phyloP scores from a whole-genome alignment of 768 basidiomycete genomes.

The Ephemerocybe angulata region DNA sequence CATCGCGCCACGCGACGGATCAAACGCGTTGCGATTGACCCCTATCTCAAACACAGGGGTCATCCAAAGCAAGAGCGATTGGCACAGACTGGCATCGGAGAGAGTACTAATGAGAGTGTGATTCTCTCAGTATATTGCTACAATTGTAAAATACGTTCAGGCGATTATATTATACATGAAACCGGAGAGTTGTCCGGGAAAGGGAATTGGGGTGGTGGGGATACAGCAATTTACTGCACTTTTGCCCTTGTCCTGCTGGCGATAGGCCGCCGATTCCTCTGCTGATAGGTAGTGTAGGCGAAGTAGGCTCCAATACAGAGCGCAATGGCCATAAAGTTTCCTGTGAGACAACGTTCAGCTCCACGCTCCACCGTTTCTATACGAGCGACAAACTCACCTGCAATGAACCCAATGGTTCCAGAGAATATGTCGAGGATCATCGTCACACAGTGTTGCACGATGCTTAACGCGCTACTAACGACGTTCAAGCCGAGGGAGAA shows the following conservation, averaged over 20 bases:
- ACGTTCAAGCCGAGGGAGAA: constrained; percentile 24
- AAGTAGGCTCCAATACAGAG: constrained; percentile 7
- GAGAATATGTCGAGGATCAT: constrained; percentile 18
- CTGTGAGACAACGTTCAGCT: background rate
- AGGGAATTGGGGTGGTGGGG: too few relatives aligned
- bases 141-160: too few relatives aligned
- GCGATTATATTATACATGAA: too few relatives aligned
- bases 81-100: too few relatives aligned
- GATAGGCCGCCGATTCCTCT: background rate
- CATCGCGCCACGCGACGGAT: background rate
- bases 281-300: constrained; percentile 6
- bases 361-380: background rate
- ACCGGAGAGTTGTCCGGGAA: too few relatives aligned
- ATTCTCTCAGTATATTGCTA: too few relatives aligned
- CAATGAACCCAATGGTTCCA: constrained; percentile 29
- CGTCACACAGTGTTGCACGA: constrained; percentile 21
- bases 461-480: constrained; percentile 16
- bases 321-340: constrained; percentile 6
- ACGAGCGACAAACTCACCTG: constrained; percentile 18
- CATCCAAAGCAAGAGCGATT: too few relatives aligned
- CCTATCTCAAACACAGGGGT: background rate
- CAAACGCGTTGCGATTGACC: background rate
- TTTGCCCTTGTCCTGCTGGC: background rate
- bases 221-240: background rate
- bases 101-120: too few relatives aligned